Evolutionary conservation across 2,329 filamentous ascomycete species (phyloP), one percentile per base, ranked within the genome.

Genomic region (Macrophomina phaseolina): DNA sequence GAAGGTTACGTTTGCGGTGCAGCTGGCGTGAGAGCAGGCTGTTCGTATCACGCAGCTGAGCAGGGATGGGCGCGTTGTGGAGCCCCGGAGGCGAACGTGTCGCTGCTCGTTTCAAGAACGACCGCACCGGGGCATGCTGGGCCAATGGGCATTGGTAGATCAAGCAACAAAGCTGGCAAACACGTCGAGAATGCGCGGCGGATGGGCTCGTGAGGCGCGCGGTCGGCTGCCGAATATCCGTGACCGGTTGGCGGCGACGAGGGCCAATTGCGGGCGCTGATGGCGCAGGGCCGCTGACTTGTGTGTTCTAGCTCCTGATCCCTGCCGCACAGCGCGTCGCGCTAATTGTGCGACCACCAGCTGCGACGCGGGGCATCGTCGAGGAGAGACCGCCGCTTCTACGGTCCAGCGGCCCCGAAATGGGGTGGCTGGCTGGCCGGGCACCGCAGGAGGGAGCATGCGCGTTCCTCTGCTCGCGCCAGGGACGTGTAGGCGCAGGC

Each of bases 1-100:
- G 73, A 87, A 87, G 73, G 82, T 83, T 14, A 84, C 81, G 5
- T 87, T 89, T 76, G 73, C 82, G 14, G 81, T 85, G 64, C 74
- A 76, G 42, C 53, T 64, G 53, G 60, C 66, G 30, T 64, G 60
- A 64, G 60, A 49, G 40, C 56, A 49, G 56, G 28, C 58, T 49
- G 58, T 14, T 60, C 55, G 55, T 62, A 36, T 49, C 42, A 62
- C 45, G 45, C 58, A 62, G 58, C 58, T 62, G 58, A 7, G 45
- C 58, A 62, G 58, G 58, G 58, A 32, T 23, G 58, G 30, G 32
- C 42, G 58, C 58, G 58, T 45, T 49, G 58, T 62, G 58, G 58
- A 62, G 58, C 52, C 48, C 40, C 3, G 56, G 8, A n/a, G 28
- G 28, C 30, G 30, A 49, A 28, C 58, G 58, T 45, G 58, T 62